A percentile compares a stretch with the other conserved stretches of the same genome.
Evolutionary conservation across 257 asterid species (phyloP).

Genomic region (Solanum dulcamara): DNA sequence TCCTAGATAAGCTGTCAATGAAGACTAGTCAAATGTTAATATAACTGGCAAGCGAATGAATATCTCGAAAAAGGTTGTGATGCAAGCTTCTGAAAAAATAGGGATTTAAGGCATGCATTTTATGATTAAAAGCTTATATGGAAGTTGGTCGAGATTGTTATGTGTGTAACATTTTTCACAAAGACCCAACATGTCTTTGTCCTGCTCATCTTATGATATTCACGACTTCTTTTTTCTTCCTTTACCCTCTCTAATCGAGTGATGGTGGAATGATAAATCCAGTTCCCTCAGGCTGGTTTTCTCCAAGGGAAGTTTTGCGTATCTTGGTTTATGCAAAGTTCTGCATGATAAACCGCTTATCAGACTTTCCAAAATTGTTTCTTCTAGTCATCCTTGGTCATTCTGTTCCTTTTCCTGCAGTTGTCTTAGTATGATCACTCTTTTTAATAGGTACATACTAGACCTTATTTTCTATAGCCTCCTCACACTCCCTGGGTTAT

Average conservation of each 20-base stretch:
- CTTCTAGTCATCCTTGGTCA: not conserved
- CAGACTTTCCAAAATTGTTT: not conserved
- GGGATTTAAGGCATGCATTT: not conserved
- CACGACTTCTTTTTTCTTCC: not conserved
- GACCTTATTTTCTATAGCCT: not conserved
- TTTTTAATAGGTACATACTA: not conserved
- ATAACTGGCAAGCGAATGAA: not conserved
- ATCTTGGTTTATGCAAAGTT: not conserved
- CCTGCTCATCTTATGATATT: not conserved
- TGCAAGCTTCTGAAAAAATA: not conserved
- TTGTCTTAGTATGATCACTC: not conserved
- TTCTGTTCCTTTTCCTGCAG: not conserved
- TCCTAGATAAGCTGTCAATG: not conserved
- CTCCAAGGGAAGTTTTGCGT: not conserved
- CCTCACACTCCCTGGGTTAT: not conserved
- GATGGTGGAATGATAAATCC: not conserved
- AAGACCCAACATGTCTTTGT: not conserved
- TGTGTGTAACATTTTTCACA: not conserved
- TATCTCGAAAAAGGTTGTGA: not conserved
- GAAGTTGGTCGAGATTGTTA: not conserved
- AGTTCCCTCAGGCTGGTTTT: not conserved
- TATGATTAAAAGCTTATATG: not conserved
- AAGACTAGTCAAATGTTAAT: not conserved
- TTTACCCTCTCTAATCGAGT: not conserved
- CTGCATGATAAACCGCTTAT: not conserved